Percentiles rank a stretch among this genome's conserved stretches.
These are phyloP conservation scores for Pseudocercospora cruenta DNA, from an alignment of 2,329 filamentous ascomycete genomes.

Conservation along the genomic window DNA sequence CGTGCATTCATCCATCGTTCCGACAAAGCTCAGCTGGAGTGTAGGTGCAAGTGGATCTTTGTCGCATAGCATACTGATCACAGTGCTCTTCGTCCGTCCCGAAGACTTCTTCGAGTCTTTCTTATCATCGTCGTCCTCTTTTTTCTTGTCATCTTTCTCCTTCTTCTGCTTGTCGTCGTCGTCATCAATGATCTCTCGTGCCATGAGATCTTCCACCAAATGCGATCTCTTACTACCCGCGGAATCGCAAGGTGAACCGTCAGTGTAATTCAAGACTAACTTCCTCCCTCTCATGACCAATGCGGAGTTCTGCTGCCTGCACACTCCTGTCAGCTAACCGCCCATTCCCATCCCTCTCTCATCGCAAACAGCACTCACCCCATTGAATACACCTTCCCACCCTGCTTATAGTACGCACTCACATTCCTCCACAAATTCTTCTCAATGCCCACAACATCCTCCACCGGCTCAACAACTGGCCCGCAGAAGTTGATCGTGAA, in stretches of 20 bases:
- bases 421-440: conserved; percentile 69
- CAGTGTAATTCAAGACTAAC: conserved; percentile 56
- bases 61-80: conserved; percentile 93
- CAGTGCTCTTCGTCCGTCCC: conserved; percentile 76
- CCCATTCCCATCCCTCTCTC: neutral
- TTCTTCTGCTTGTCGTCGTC: conserved; percentile 39
- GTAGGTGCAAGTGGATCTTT: conserved; percentile 71
- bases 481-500: conserved; percentile 84
- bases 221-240: conserved; percentile 36
- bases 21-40: conserved; percentile 80
- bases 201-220: conserved; percentile 29
- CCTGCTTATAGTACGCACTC: conserved; percentile 73
- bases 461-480: conserved; percentile 66
- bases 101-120: conserved; percentile 43
- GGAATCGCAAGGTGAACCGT: conserved; percentile 52
- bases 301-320: conserved; percentile 58
- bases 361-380: conserved; percentile 60
- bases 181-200: conserved; percentile 46
- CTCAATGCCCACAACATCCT: conserved; percentile 63
- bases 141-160: conserved; percentile 38
- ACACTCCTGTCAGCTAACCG: conserved; percentile 10
- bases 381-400: conserved; percentile 71
- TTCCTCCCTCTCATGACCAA: conserved; percentile 68
- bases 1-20: conserved; percentile 80
- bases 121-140: conserved; percentile 31